phyloP scores from a whole-genome alignment of 108 stramenopile species.

The Aurantiochytrium sp. region DNA sequence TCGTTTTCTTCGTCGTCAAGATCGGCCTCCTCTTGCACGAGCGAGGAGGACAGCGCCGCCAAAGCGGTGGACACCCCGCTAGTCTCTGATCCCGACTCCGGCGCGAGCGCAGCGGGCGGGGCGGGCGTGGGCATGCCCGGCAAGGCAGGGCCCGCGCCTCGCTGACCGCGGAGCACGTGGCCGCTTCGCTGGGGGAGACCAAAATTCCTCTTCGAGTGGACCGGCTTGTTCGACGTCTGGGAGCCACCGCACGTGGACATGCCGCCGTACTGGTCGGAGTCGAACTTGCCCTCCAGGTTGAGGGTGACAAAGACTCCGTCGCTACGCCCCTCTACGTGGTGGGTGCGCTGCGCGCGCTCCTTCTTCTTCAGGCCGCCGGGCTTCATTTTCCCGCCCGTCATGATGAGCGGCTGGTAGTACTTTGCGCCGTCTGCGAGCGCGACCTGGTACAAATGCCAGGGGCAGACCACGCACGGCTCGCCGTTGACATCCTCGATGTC shows the following conservation, averaged over 20 bases:
- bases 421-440: neutral
- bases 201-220: neutral
- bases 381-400: neutral
- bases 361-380: constrained; percentile 11
- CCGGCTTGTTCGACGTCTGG: neutral
- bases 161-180: neutral
- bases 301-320: constrained; percentile 10
- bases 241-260: neutral
- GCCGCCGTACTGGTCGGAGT: neutral
- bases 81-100: neutral
- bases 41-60: neutral
- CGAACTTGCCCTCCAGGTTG: constrained; percentile 12
- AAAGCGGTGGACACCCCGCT: neutral
- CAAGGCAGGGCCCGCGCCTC: neutral
- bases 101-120: neutral
- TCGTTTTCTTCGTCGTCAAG: neutral
- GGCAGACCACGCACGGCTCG: neutral
- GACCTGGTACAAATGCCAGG: constrained; percentile 19
- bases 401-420: constrained; percentile 2
- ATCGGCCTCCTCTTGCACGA: neutral
- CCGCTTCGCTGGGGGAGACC: neutral
- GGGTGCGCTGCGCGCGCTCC: neutral
- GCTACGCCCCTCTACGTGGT: neutral
- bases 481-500: constrained; percentile 19
- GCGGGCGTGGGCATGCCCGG: neutral